Base-by-base conservation (phyloP, 2,329 filamentous ascomycete species). In the Clonostachys sp. region DNA sequence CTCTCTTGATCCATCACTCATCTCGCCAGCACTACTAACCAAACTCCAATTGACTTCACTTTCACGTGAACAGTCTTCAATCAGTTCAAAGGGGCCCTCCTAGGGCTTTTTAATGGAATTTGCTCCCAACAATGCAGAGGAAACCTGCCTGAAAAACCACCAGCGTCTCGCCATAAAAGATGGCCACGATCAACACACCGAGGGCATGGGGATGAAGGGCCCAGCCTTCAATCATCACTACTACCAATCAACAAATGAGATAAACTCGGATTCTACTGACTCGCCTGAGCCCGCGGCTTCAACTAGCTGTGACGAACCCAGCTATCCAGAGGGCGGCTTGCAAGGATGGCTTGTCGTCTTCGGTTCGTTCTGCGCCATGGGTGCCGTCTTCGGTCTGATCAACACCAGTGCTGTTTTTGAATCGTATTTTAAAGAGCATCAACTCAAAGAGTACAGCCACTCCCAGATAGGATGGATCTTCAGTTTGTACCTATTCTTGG, bases 261-360 rank as follows among this genome's bases (percentile, higher is more conserved):
- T 17, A 14, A 24, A 7, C 14, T 24, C 41, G n/a, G 41, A 20
- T 6, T 45, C 35, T 36, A 13, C 24, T 30, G 24, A 30, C 8
- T 30, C 24, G 9, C 24, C 24, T 30, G 24, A 30, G 24, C 24
- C 10, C 9, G 8, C 24, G 8, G 8, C 24, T 30, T 30, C 24
- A 30, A 30, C 8, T 6, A 30, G 9, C 9, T 30, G 8, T 43
- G 12, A 16, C 20, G 41, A 43, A 5, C n/a, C 13, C 10, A 14
- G 43, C 9, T 87, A 87, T 56, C 86, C 85, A 0, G 87, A 90
- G 68, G 86, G 86, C 20, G 87, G 87, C 2, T 59, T 74, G 5
- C 62, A 76, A 53, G 84, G 83, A 47, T 91, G 86, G 83, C 68
- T 83, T 4, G 86, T 89, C 18, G 84, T 90, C 3, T 66, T 87